A percentile compares a stretch with the other conserved stretches of the same genome.
phyloP scores from a whole-genome alignment of 352 stramenopile genomes.

The Globisporangium splendens region DNA sequence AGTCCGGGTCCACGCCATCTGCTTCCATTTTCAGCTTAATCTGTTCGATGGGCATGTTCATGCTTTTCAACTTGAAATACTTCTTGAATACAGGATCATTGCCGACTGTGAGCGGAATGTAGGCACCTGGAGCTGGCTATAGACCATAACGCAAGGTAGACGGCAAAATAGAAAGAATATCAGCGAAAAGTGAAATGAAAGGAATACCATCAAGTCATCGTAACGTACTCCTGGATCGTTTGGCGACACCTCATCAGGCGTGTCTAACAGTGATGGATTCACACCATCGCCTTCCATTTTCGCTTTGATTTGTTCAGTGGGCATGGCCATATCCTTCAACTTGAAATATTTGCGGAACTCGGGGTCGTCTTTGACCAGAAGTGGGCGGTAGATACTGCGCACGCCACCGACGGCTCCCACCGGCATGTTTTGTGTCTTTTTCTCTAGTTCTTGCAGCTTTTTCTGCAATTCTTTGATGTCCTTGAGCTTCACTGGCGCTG shows the following conservation, averaged over 20 bases:
- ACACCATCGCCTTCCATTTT: constrained; percentile 82
- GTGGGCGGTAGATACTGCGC: constrained; percentile 38
- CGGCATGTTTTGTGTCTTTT: constrained; percentile 55
- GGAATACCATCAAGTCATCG: background rate
- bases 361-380: constrained; percentile 71
- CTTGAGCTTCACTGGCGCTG: constrained; percentile 48
- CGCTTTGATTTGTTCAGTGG: constrained; percentile 67
- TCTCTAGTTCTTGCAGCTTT: constrained; percentile 71
- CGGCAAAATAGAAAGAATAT: background rate
- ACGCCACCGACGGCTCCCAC: background rate
- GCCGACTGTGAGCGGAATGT: constrained; percentile 62
- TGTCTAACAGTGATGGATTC: constrained; percentile 56
- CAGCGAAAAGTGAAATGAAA: background rate
- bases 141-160: constrained; percentile 3
- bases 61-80: constrained; percentile 84
- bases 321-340: constrained; percentile 77
- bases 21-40: constrained; percentile 88
- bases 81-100: constrained; percentile 82
- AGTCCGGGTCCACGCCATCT: constrained; percentile 59
- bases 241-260: constrained; percentile 61
- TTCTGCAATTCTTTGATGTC: constrained; percentile 76
- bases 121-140: constrained; percentile 59
- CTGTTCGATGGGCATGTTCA: constrained; percentile 79
- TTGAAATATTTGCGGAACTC: constrained; percentile 83
- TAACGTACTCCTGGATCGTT: constrained; percentile 71